phyloP scores from a whole-genome alignment of 495 filamentous ascomycete genomes.

The Penicillium arizonense region DNA sequence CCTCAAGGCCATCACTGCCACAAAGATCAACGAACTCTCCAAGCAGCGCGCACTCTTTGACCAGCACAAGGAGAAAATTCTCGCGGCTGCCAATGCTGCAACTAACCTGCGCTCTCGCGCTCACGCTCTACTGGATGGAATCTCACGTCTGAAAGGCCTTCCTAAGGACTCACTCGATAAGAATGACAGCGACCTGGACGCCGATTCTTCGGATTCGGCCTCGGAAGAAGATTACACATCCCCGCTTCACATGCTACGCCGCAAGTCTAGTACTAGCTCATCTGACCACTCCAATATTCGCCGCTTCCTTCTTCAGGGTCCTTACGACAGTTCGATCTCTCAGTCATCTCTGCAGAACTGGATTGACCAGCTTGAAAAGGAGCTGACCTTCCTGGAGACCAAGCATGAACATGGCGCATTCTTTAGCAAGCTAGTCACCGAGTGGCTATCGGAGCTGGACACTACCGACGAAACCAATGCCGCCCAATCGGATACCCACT shows the following conservation, averaged over 20 bases:
- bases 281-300: conserved; percentile 37
- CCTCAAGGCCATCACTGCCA: conserved; percentile 62
- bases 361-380: conserved; percentile 48
- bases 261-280: conserved; percentile 10
- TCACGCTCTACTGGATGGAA: conserved; percentile 35
- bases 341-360: conserved; percentile 42
- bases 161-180: conserved; percentile 37
- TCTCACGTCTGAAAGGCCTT: conserved; percentile 37
- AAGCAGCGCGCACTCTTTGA: conserved; percentile 58
- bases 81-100: conserved; percentile 24
- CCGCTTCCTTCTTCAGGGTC: conserved; percentile 55
- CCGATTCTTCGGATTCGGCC: conserved; percentile 13
- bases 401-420: conserved; percentile 61
- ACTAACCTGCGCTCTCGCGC: conserved; percentile 28
- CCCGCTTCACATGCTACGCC: background rate
- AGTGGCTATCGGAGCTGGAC: conserved; percentile 53
- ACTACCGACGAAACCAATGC: conserved; percentile 2
- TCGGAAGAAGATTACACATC: background rate
- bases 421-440: conserved; percentile 60
- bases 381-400: conserved; percentile 48
- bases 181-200: conserved; percentile 33
- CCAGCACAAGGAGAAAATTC: conserved; percentile 31
- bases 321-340: conserved; percentile 56
- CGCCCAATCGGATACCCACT: conserved; percentile 9
- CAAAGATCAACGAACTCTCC: conserved; percentile 61